Evolutionary conservation across 345 rosid genomes (phyloP).

Genomic region (Eucalyptus brandiana): DNA sequence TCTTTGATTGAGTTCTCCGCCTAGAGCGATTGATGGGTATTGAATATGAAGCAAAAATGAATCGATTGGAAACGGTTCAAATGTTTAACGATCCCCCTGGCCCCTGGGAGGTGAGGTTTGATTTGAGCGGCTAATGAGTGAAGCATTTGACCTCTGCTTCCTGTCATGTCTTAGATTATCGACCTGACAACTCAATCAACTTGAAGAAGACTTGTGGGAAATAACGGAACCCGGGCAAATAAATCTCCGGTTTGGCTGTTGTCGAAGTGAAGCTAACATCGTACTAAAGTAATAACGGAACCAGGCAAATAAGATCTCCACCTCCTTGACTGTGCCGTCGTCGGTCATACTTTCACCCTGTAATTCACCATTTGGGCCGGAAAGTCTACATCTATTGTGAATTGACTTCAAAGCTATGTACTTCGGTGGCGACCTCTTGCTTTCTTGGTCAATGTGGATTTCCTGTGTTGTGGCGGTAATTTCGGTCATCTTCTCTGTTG

Average conservation of each 20-base stretch:
- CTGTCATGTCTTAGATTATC: background rate
- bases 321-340: background rate
- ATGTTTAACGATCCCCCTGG: background rate
- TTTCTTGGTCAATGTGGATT: background rate
- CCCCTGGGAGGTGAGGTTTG: background rate
- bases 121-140: background rate
- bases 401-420: background rate
- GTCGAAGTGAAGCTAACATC: background rate
- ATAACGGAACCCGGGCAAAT: too few relatives aligned
- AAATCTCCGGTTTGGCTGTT: background rate
- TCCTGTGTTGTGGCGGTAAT: background rate
- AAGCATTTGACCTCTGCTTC: background rate
- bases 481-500: accelerated
- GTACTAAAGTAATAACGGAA: background rate
- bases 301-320: background rate
- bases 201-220: background rate
- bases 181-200: background rate
- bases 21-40: background rate
- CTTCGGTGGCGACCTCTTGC: background rate
- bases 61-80: background rate
- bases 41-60: background rate
- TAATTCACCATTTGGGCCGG: background rate
- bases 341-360: background rate
- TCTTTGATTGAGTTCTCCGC: background rate
- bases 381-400: background rate